phyloP scores from a whole-genome alignment of 495 filamentous ascomycete species.

The Tuber brumale region DNA sequence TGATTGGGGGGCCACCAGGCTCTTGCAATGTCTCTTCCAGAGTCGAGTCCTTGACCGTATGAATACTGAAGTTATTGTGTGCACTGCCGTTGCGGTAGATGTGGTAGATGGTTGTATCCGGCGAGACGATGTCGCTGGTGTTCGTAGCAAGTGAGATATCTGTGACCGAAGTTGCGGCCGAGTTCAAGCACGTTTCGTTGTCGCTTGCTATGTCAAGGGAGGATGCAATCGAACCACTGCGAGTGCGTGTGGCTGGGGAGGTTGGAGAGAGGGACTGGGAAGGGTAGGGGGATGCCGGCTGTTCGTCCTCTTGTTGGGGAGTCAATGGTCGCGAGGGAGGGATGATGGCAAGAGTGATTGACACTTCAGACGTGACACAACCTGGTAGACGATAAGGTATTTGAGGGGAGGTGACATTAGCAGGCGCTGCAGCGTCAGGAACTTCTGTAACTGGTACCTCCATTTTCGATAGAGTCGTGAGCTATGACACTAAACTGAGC shows the following conservation, averaged over 20 bases:
- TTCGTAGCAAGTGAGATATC: conserved; percentile 15
- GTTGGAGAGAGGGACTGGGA: not conserved
- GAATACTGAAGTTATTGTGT: conserved; percentile 14
- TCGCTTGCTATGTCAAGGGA: conserved; percentile 7
- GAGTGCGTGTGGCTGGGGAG: not conserved
- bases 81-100: conserved; percentile 17
- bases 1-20: conserved; percentile 12
- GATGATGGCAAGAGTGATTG: conserved; percentile 20
- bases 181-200: conserved; percentile 1
- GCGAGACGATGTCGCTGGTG: not conserved
- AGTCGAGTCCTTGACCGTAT: conserved; percentile 17
- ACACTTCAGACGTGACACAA: not conserved
- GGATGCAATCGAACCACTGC: not conserved
- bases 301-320: not conserved
- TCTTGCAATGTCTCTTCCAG: conserved; percentile 18
- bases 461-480: not conserved
- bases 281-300: not conserved
- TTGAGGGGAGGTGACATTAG: not conserved
- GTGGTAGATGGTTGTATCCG: conserved; percentile 21
- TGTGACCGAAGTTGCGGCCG: conserved; percentile 11
- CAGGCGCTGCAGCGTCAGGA: not conserved
- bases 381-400: not conserved
- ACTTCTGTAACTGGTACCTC: not conserved
- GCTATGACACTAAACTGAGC: not conserved
- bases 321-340: conserved; percentile 16